Evolutionary conservation across 2,329 filamentous ascomycete species (phyloP), one percentile per base, ranked within the genome.

Genomic region (Fonsecaea erecta): DNA sequence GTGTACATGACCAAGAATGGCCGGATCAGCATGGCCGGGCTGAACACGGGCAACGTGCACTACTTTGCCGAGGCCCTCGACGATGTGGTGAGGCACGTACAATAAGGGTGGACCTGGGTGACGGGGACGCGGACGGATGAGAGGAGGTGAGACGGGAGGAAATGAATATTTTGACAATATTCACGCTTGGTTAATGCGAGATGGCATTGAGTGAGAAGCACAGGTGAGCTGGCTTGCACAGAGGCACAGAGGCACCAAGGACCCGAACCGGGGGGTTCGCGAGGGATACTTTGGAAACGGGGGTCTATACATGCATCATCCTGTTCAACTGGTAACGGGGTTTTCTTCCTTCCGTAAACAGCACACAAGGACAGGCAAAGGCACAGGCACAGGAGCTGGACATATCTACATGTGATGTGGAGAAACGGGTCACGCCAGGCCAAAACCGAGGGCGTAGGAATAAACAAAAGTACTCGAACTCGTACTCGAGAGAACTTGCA

Each of bases 21-120:
- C 24, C 90, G 95, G 55, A 97, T 98, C 79, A 96, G 91, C 76
- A 98, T 99, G 94, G 95, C 95, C 4, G 95, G 95, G n/a, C 81
- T 98, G 71, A 98, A 98, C 79, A 90, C 91, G 28, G 82, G 89
- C 74, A 99, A 98, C 76, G 84, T 98, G 65, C 92, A 97, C 62
- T 97, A 97, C 80, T 91, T 98, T 74, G 95, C 93, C 54, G 88
- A 90, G 78, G 92, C 94, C 0, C 86, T 98, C 12, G 90, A 97
- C 76, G 90, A 90, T 78, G 91, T 94, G 34, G 92, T 98, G 8
- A 59, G 70, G 43, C 59, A 68, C 35, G 64, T 66, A n/a, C 61
- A 68, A 54, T 70, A 52, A 60, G 40, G n/a, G 12, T 11, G 7
- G 30, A 24, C n/a, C 16, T 7, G 35, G 35, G 30, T 21, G 37